Base-by-base conservation (phyloP, 805 yeast species). In the Cyberlindnera euphorbiae region DNA sequence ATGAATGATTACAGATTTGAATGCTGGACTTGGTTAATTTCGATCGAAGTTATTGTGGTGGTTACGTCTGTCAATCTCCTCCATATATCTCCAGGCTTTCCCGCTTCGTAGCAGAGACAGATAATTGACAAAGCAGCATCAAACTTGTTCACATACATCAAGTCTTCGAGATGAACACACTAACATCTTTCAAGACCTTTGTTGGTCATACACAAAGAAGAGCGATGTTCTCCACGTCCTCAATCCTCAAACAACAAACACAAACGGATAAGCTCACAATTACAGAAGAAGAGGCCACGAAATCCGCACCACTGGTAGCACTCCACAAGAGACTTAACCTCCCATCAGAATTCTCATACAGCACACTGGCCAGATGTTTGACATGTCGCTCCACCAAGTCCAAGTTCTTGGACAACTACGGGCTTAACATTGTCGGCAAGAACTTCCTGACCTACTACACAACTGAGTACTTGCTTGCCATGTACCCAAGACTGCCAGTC, bases 401-500 rank as follows among this genome's bases (percentile, higher is more conserved):
- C 23, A 58, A 60, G 38, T 67, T 69, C 42, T 82, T 79, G 13
- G 82, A 84, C 60, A 90, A 93, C 59, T 69, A 69, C 39, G 93
- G 94, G 5, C 70, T 90, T 54, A 74, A 82, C 39, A 73, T 77
- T n/a, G 79, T 90, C 54, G 98, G 98, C 33, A 77, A 79, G 52
- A 77, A 79, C 41, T 63, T 93, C 32, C 64, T 93, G 42, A 75
- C 80, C 10, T 86, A 79, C 59, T 82, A 85, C 52, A 82, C 79
- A 4, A 71, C 83, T 15, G 95, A 87, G 58, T 65, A 82, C 49
- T 66, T 90, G 41, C 64, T 87, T 50, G 61, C 79, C 33, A 77
- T 73, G 46, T 88, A 88, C 58, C 99, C 99, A 36, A 76, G 99
- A 57, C 69, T 93, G 33, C 98, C 99, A 13, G 71, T 82, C 43